Base-by-base conservation (phyloP, 768 basidiomycete species). In the Amanita pseudoporphyria region DNA sequence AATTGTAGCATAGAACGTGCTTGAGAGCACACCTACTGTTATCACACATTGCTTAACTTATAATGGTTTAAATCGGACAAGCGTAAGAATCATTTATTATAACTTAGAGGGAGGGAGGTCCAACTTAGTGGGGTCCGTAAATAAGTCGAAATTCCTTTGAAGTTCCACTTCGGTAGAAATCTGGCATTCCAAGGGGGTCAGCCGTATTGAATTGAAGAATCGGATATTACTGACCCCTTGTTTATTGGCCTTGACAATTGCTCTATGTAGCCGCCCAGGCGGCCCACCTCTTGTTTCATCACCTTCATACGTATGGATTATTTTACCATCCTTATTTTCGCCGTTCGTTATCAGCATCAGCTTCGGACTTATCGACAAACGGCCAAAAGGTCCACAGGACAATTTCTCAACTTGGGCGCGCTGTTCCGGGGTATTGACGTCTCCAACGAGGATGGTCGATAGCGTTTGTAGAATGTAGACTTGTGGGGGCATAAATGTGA, bases 401-500 rank as follows among this genome's bases (percentile, higher is more conserved):
- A 86, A 64, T 14, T 54, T 54, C 42, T 66, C 60, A 9, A 83
- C 68, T 51, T 64, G 66, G 28, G 62, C 67, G 35, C 74, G 67
- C 56, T 84, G 78, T 13, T 66, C 68, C 1, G 56, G 33, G 2
- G 75, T 77, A 51, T 64, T 75, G 44, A 53, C 46, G 6, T 61
- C 51, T 36, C 74, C 75, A 2, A 61, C 51, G 19, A 86, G 65
- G 30, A 85, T 67, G 28, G 68, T 69, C 3, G 78, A 69, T 32
- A 87, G 69, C 3, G 82, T 85, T 9, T 71, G 66, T 22, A 87
- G 62, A 45, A 87, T 72, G 60, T 87, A 87, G 58, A 73, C 82
- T 59, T 87, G 85, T 10, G 85, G 85, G 14, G 84, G 84, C 79
- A 85, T 80, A 39, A 86, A 69, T 3, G 68, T 68, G 51, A 86